Conservation (phyloP, 306 rosid species). For the Pyrus betulifolia region DNA sequence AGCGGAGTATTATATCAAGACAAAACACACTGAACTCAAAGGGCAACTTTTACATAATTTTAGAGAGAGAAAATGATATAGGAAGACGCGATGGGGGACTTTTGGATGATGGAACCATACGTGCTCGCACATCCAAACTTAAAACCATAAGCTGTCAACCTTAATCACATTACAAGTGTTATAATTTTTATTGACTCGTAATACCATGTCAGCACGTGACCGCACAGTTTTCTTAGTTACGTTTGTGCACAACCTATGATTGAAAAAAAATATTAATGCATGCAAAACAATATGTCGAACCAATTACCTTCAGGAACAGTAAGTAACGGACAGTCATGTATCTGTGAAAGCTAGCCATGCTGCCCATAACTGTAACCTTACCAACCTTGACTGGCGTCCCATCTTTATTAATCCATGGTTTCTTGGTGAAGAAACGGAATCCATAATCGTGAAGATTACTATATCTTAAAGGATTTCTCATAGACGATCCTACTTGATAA, state of each 20-base stretch:
- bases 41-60: neutral
- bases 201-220: neutral
- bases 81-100: neutral
- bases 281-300: neutral
- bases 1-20: neutral
- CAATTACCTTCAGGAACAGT: conserved; percentile 43
- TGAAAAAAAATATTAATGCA: neutral
- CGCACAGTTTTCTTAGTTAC: neutral
- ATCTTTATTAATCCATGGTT: conserved; percentile 62
- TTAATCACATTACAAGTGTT: neutral
- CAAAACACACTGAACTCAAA: neutral
- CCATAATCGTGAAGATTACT: conserved; percentile 30
- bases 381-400: conserved; percentile 58
- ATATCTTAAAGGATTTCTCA: conserved; percentile 35
- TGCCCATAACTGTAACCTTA: conserved; percentile 23
- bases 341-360: conserved; percentile 65
- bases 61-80: neutral
- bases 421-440: conserved; percentile 40
- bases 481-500: conserved; percentile 73
- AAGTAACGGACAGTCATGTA: conserved; percentile 63
- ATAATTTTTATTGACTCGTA: neutral
- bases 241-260: neutral
- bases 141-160: neutral
- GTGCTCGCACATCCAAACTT: neutral
- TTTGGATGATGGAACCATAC: neutral